Base-by-base conservation (phyloP, 176 grass and related monocot species). In the Hsuehochloa calcarea region DNA sequence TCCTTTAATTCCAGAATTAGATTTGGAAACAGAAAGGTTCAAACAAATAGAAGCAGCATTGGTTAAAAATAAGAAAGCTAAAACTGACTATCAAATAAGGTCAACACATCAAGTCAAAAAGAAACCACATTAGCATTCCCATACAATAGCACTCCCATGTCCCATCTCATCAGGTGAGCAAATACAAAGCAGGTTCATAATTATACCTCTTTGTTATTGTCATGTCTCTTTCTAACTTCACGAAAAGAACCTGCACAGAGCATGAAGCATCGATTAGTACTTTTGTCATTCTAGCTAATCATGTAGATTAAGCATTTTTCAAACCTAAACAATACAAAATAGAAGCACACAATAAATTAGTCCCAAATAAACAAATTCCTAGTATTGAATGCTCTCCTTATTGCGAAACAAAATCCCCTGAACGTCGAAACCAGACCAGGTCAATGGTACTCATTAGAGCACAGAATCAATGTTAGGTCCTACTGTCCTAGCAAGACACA, bases 121-220 rank as follows among this genome's bases (percentile, higher is more conserved):
- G 7, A 13, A 75, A 74, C 41, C 13, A 65, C 9, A 10, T 26
- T 16, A 67, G n/a, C 8, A 15, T 27, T 34, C 31, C 31, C 31
- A 34, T 34, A 34, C 31, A 34, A 2, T 34, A 34, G 31, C 31
- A 34, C 31, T 34, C 31, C 58, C 10, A 67, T n/a, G 2, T 34
- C 31, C 58, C 3, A 13, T 65, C 25, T 45, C 49, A 59, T 25
- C 34, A 14, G n/a, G 22, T 52, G 43, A 37, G 43, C 22, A n/a
- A 49, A 63, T 49, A 86, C 68, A 70, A 62, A 26, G 27, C 31
- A 19, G 15, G 31, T 44, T 72, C 38, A 79, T 56, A 79, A 72
- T 17, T 15, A 19, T 54, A 89, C 82, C 76, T 62, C 82, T 51
- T 75, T 85, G 47, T 70, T 89, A 38, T 39, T 85, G 60, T 75